Evolutionary conservation across 2,329 filamentous ascomycete species (phyloP), one percentile per base, ranked within the genome.

Genomic region (Ceratocystis destructans): DNA sequence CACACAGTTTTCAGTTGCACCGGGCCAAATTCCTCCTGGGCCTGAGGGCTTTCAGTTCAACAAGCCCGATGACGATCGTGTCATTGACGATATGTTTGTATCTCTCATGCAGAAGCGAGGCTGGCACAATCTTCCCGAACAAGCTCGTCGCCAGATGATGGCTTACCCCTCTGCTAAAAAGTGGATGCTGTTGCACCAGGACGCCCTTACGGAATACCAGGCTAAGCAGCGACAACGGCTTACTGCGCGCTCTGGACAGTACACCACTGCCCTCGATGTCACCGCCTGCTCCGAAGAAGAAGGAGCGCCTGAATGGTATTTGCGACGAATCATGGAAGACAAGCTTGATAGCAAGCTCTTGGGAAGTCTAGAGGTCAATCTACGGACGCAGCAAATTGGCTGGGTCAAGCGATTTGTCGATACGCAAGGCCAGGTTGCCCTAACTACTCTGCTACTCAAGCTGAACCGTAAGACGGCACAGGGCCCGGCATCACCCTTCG

Each of bases 361-460:
- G 69, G 90, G 90, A 69, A 96, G 90, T 78, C 78, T 99, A 73
- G 90, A 94, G 73, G 95, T 99, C 77, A 96, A 93, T 75, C 77
- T 99, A 71, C 82, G 94, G 72, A 97, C 94, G 48, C 94, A 99
- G 75, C 94, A 95, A 67, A 97, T 99, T 72, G 92, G 88, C 71
- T 99, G 94, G 94, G 94, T 99, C 65, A 92, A 89, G 77, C 85
- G 89, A 50, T 99, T 97, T 75, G 90, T 97, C 70, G 94, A 99
- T 77, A 94, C 93, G 62, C 94, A 99, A 77, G 94, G 94, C 70
- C 93, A 96, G 77, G 89, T 99, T 68, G 94, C 94, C 67, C 82
- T 99, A 73, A 96, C 94, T 22, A 97, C 95, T 73, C 87, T 96
- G 64, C 83, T 99, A 67, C 82, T 89, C 71, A 96, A 96, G 76